Evolutionary conservation across 2,329 filamentous ascomycete genomes (phyloP), one percentile per base, ranked within the genome.

Genomic region (Fusarium anguioides): DNA sequence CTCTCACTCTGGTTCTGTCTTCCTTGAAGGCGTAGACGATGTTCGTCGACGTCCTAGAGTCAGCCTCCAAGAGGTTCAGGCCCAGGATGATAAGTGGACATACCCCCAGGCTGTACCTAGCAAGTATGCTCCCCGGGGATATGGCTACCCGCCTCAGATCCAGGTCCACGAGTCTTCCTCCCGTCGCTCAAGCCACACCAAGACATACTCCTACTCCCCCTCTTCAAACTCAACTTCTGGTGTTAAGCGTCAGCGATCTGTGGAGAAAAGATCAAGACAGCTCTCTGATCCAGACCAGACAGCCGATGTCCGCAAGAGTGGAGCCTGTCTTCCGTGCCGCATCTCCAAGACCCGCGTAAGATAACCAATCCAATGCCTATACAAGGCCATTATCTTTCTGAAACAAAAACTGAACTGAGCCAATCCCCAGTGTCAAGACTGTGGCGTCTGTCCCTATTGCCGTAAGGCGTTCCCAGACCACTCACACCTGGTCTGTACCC

Each of bases 271-370:
- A 60, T 75, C 72, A 51, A 74, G 78, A 46, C 77, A 80, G 53
- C 73, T 81, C 24, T 72, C 72, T 54, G 75, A 81, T 64, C 79
- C 77, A 39, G 77, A 80, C 60, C 79, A 83, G 74, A 84, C 83
- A 40, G 82, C 81, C 50, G 78, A 80, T 53, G 82, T 85, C 52
- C 82, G 83, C 66, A 81, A 82, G 71, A 77, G 76, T 68, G 80
- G 81, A 58, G 82, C 83, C 31, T 86, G 83, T 68, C 76, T 81
- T 52, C 80, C 79, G 56, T 85, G 83, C 73, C 82, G 79, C 66
- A 77, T 81, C 62, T 79, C 78, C 66, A 85, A 83, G 76, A 79
- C 80, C 68, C 75, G 76, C 69, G 83, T 84, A 79, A 79, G 81
- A 74, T 71, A 73, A 60, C 50, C 60, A 53, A 53, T 37, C 50